A percentile compares a stretch with the other conserved stretches of the same genome.
Evolutionary conservation across 2,329 filamentous ascomycete genomes (phyloP).

Genomic region (Scedosporium boydii): DNA sequence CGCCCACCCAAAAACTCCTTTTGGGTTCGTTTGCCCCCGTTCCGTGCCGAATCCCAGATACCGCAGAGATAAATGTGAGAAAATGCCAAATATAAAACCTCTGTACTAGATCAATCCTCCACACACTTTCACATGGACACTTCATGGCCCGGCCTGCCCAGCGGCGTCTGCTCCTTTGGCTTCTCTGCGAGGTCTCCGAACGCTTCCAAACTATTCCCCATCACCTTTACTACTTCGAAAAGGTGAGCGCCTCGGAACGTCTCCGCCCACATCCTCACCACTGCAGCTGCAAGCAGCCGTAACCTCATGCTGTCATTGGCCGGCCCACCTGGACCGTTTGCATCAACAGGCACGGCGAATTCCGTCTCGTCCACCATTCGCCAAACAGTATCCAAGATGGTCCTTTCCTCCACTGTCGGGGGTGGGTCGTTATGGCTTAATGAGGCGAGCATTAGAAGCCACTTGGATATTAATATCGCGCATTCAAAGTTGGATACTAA

Average conservation of each 20-base stretch:
- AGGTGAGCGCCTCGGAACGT: conserved; percentile 53
- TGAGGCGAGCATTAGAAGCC: conserved; percentile 46
- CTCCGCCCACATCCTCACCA: conserved; percentile 52
- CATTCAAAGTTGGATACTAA: conserved; percentile 53
- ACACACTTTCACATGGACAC: neutral
- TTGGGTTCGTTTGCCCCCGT: too few relatives aligned
- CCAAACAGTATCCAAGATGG: conserved; percentile 44
- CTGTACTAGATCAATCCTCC: neutral
- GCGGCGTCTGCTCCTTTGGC: conserved; percentile 35
- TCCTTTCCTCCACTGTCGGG: conserved; percentile 41
- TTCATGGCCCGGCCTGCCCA: conserved; percentile 22
- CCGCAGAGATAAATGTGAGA: too few relatives aligned
- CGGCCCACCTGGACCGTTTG: conserved; percentile 33
- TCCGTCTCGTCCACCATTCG: conserved; percentile 54
- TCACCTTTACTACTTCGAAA: conserved; percentile 49
- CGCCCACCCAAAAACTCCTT: too few relatives aligned
- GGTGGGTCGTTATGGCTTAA: conserved; percentile 40
- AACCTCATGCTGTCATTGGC: conserved; percentile 41
- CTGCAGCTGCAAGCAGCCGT: conserved; percentile 45
- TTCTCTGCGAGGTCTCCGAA: conserved; percentile 50
- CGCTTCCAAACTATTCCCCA: conserved; percentile 46
- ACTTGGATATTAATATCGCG: conserved; percentile 50
- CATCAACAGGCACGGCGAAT: conserved; percentile 50
- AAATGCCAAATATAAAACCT: neutral
- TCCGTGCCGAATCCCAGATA: too few relatives aligned